A percentile compares a stretch with the other conserved stretches of the same genome.
These are phyloP conservation scores for Cercospora beticola DNA, from an alignment of 2,329 filamentous ascomycete species.

Conservation along the genomic window DNA sequence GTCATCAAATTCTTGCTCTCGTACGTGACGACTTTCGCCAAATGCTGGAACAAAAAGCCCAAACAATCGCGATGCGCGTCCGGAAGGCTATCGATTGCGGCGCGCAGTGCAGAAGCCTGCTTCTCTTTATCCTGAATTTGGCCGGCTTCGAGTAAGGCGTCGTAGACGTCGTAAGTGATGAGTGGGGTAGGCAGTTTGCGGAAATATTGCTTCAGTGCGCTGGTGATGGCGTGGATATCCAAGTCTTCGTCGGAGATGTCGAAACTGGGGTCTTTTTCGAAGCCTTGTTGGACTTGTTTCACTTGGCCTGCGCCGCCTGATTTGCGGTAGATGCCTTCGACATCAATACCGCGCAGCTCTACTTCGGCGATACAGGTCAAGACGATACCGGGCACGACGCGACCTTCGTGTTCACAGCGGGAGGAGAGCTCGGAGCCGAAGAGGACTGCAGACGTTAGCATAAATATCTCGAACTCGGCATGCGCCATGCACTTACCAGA, in stretches of 20 bases:
- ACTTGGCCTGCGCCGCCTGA: conserved; percentile 90
- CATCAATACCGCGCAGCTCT: conserved; percentile 91
- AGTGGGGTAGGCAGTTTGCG: conserved; percentile 85
- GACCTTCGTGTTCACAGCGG: conserved; percentile 82
- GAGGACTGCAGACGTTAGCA: conserved; percentile 51
- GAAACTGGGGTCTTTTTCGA: conserved; percentile 73
- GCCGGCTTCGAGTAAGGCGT: conserved; percentile 74
- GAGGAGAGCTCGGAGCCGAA: conserved; percentile 89
- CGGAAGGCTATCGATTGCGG: conserved; percentile 75
- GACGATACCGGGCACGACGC: conserved; percentile 85
- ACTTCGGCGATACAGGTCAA: conserved; percentile 96
- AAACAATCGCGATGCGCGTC: conserved; percentile 83
- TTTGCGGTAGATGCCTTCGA: conserved; percentile 97
- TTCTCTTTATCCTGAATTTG: conserved; percentile 62
- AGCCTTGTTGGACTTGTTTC: conserved; percentile 85
- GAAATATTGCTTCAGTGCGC: conserved; percentile 96
- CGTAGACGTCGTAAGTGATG: conserved; percentile 90
- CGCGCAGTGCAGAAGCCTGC: conserved; percentile 68
- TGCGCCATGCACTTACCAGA: conserved; percentile 32
- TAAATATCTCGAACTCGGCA: neutral
- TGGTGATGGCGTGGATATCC: conserved; percentile 95
- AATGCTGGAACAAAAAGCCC: conserved; percentile 91
- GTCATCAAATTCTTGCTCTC: conserved; percentile 94
- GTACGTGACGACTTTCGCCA: conserved; percentile 78
- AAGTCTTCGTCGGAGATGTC: conserved; percentile 92